Conservation (phyloP, 768 basidiomycete genomes). For the Tricholoma bakamatsutake region DNA sequence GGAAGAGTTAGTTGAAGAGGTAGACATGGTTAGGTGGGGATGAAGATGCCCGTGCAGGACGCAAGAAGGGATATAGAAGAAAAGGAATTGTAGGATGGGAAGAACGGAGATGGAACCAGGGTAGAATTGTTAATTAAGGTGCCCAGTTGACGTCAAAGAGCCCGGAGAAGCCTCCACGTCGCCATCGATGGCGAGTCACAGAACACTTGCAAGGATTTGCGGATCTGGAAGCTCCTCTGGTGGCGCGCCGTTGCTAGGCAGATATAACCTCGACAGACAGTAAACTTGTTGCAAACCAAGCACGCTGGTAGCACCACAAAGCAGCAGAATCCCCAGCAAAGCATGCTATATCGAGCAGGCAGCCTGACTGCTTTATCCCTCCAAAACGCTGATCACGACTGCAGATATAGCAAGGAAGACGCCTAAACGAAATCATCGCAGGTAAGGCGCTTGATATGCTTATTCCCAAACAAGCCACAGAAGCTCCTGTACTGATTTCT, state of each 20-base stretch:
- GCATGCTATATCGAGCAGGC: neutral
- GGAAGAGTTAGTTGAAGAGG: conserved; percentile 15
- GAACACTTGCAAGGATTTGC: conserved; percentile 30
- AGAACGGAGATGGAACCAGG: conserved; percentile 19
- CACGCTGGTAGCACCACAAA: neutral
- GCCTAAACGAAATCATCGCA: conserved; percentile 8
- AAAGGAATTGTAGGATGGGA: conserved; percentile 15
- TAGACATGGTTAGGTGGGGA: conserved; percentile 24
- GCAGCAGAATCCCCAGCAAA: neutral
- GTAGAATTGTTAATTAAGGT: conserved; percentile 33
- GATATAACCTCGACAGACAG: conserved; percentile 19
- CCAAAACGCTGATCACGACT: neutral
- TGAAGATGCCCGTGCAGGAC: conserved; percentile 31
- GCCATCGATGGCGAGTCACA: conserved; percentile 22
- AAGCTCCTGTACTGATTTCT: conserved; percentile 5
- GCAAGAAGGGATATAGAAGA: conserved; percentile 26
- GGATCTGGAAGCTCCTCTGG: conserved; percentile 38
- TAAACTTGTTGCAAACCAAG: conserved; percentile 7
- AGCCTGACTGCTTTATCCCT: neutral
- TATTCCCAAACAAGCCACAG: conserved; percentile 4
- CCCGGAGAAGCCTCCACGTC: conserved; percentile 25
- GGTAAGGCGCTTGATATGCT: conserved; percentile 15
- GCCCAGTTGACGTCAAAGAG: conserved; percentile 41
- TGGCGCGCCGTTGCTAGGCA: conserved; percentile 33
- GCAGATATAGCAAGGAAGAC: conserved; percentile 8